Percentiles rank a stretch among this genome's conserved stretches.
phyloP scores from a whole-genome alignment of 495 filamentous ascomycete genomes.

The Chaetomium tenue region DNA sequence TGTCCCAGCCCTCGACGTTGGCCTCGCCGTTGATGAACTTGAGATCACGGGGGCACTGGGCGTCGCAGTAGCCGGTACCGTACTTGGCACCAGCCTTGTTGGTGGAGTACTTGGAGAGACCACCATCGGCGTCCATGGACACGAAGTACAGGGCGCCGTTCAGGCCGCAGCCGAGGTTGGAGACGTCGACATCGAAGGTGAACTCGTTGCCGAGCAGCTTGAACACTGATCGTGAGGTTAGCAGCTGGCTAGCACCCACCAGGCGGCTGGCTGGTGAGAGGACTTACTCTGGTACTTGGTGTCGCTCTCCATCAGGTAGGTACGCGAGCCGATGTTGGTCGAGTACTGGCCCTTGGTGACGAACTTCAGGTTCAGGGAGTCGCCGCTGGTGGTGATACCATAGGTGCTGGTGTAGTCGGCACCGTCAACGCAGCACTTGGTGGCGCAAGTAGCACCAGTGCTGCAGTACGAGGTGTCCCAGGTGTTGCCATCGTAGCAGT shows the following conservation, averaged over 20 bases:
- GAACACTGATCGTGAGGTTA: slow-evolving; percentile 38
- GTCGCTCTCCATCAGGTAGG: slow-evolving; percentile 55
- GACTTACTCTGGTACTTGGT: slow-evolving; percentile 52
- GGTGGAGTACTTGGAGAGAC: slow-evolving; percentile 48
- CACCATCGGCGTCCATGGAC: slow-evolving; percentile 57
- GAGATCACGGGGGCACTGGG: slow-evolving; percentile 55
- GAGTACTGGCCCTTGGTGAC: slow-evolving; percentile 52
- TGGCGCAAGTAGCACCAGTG: slow-evolving; percentile 40
- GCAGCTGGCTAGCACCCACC: neutral
- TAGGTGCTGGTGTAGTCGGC: slow-evolving; percentile 51
- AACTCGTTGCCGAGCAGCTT: slow-evolving; percentile 57
- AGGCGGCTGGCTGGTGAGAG: neutral
- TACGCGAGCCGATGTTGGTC: slow-evolving; percentile 53
- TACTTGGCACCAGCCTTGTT: slow-evolving; percentile 63
- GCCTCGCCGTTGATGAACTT: slow-evolving; percentile 55
- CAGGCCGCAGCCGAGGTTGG: slow-evolving; percentile 53
- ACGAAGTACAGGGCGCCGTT: slow-evolving; percentile 62
- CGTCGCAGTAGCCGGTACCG: slow-evolving; percentile 58
- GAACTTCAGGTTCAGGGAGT: slow-evolving; percentile 53
- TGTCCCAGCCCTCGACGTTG: slow-evolving; percentile 61
- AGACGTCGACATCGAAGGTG: slow-evolving; percentile 60
- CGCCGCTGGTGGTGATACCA: slow-evolving; percentile 49
- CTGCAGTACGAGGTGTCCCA: slow-evolving; percentile 47
- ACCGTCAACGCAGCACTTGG: slow-evolving; percentile 50
- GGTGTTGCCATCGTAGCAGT: slow-evolving; percentile 54